phyloP scores from a whole-genome alignment of 208 protist genomes.

The Trypanosoma melophagium region DNA sequence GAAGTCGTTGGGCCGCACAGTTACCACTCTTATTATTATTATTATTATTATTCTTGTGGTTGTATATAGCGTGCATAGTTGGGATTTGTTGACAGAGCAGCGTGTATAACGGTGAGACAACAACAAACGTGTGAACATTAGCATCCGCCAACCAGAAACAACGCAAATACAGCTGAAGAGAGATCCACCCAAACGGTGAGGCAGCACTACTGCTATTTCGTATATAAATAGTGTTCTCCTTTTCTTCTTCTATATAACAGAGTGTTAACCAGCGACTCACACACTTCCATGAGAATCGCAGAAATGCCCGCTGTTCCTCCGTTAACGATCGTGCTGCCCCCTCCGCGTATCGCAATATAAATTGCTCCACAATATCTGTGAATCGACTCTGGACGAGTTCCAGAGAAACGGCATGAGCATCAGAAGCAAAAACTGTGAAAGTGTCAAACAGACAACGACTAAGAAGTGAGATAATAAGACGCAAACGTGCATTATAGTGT shows the following conservation, averaged over 20 bases:
- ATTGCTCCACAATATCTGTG: conserved; percentile 23
- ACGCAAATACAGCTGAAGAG: conserved; percentile 45
- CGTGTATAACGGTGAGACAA: conserved; percentile 44
- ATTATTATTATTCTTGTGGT: neutral
- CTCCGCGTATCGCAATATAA: conserved; percentile 39
- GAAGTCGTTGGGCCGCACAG: neutral
- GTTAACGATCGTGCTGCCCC: conserved; percentile 34
- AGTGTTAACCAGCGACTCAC: conserved; percentile 41
- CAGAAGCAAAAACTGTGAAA: neutral
- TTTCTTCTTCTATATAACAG: conserved; percentile 29
- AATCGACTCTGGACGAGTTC: conserved; percentile 3
- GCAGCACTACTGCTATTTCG: neutral
- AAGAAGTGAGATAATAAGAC: conserved; percentile 42
- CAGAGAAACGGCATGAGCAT: neutral
- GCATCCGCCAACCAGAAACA: conserved; percentile 50
- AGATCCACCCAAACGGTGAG: conserved; percentile 17
- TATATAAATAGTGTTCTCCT: too few relatives aligned
- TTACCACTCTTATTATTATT: conserved; percentile 1
- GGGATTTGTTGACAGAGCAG: conserved; percentile 30
- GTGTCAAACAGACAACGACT: conserved; percentile 29
- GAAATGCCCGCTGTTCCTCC: conserved; percentile 40
- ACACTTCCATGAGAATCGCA: conserved; percentile 48
- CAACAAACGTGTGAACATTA: conserved; percentile 56
- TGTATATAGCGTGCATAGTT: conserved; percentile 7
- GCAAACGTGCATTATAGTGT: conserved; percentile 48